Evolutionary conservation across 768 basidiomycete genomes (phyloP).

Genomic region (Agaricus blazei): DNA sequence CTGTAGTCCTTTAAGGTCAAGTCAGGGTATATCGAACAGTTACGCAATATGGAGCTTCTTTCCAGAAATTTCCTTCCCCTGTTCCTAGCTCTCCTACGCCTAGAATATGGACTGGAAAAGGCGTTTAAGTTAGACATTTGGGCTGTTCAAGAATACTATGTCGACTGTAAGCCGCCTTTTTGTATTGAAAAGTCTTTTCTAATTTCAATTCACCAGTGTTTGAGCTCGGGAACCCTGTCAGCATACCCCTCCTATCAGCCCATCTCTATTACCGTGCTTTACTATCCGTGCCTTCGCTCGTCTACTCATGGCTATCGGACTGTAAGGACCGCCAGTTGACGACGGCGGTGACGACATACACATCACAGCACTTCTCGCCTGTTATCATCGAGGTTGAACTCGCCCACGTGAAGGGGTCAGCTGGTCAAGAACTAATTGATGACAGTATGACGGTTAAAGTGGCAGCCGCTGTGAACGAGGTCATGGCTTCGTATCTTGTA

Average conservation of each 20-base stretch:
- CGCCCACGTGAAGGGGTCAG: slow-evolving; percentile 59
- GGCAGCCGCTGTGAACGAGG: slow-evolving; percentile 54
- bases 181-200: not conserved
- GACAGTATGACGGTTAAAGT: slow-evolving; percentile 83
- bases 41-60: slow-evolving; percentile 68
- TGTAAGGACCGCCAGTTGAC: slow-evolving; percentile 88
- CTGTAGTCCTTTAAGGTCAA: slow-evolving; percentile 82
- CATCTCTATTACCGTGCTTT: slow-evolving; percentile 89
- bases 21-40: slow-evolving; percentile 79
- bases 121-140: slow-evolving; percentile 81
- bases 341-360: slow-evolving; percentile 71
- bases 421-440: slow-evolving; percentile 54
- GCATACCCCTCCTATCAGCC: slow-evolving; percentile 67
- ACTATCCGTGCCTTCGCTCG: slow-evolving; percentile 75
- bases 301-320: slow-evolving; percentile 81
- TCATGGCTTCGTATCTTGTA: slow-evolving; percentile 77
- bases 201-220: slow-evolving; percentile 40
- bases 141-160: slow-evolving; percentile 78
- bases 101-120: slow-evolving; percentile 61
- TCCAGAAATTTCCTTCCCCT: slow-evolving; percentile 61
- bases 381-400: slow-evolving; percentile 82
- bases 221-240: slow-evolving; percentile 43
- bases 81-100: slow-evolving; percentile 58
- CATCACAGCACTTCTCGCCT: slow-evolving; percentile 83
- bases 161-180: slow-evolving; percentile 51